Conservation (phyloP, 805 yeast genomes). For the Myxozyma vanderwaltii region DNA sequence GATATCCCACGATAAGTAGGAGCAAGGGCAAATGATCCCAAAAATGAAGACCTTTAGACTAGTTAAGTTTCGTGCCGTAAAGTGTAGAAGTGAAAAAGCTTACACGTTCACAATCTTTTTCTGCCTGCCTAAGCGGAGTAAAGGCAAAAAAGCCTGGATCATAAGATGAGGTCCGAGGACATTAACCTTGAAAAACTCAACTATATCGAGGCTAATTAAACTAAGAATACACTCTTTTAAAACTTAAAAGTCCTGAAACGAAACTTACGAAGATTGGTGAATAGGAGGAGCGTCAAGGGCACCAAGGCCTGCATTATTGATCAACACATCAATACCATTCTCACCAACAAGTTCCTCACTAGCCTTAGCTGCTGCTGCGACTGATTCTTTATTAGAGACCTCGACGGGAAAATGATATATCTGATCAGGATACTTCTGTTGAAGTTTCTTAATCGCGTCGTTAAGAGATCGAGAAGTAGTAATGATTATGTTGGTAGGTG, state of each 20-base stretch:
- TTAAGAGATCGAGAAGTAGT: neutral
- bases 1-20: neutral
- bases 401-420: neutral
- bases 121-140: neutral
- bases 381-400: neutral
- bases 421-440: neutral
- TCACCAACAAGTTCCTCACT: neutral
- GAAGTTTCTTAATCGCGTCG: neutral
- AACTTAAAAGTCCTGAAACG: no score
- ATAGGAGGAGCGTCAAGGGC: neutral
- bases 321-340: neutral
- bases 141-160: neutral
- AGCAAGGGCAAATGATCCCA: neutral
- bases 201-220: neutral
- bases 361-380: neutral
- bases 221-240: no score
- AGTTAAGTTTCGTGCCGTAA: no score
- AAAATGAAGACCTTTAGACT: neutral
- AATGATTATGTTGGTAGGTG: neutral
- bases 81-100: neutral
- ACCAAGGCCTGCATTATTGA: neutral
- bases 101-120: constrained; percentile 1
- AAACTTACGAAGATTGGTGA: neutral
- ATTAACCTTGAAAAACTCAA: neutral
- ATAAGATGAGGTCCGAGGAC: neutral